Percentiles rank a stretch among this genome's conserved stretches.
These are phyloP conservation scores for Trichoderma koningii DNA, from an alignment of 2,329 filamentous ascomycete genomes.

Conservation along the genomic window DNA sequence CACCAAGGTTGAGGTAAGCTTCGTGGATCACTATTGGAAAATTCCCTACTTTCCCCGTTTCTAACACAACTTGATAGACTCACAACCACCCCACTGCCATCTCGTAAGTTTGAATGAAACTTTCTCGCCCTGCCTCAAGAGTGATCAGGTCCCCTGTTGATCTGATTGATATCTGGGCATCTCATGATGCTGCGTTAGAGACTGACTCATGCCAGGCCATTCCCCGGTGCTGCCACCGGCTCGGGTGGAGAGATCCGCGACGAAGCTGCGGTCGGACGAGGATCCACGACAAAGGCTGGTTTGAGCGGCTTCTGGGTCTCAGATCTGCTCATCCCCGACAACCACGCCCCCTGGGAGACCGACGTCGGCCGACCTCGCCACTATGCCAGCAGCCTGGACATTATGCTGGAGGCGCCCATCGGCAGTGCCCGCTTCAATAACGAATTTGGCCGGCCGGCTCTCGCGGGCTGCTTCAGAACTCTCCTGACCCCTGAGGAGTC, in stretches of 20 bases:
- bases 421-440: slow-evolving; percentile 97
- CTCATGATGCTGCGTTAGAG: neutral
- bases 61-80: slow-evolving; percentile 49
- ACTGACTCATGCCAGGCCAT: slow-evolving; percentile 53
- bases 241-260: slow-evolving; percentile 95
- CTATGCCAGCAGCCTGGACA: slow-evolving; percentile 90
- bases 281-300: slow-evolving; percentile 90
- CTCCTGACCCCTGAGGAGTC: slow-evolving; percentile 59
- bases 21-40: neutral
- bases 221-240: slow-evolving; percentile 88
- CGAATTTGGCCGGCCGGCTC: slow-evolving; percentile 89
- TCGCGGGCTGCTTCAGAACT: slow-evolving; percentile 89
- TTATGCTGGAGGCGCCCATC: slow-evolving; percentile 96
- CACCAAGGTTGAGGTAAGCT: slow-evolving; percentile 74
- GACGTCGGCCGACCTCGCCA: slow-evolving; percentile 88
- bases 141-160: neutral
- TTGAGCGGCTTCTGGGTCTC: slow-evolving; percentile 94
- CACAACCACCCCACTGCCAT: slow-evolving; percentile 98
- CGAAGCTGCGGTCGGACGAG: slow-evolving; percentile 89
- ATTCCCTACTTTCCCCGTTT: neutral
- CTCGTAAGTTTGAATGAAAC: slow-evolving; percentile 48
- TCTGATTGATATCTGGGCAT: neutral
- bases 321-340: slow-evolving; percentile 84
- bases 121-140: neutral
- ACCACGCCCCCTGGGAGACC: slow-evolving; percentile 83